These are phyloP conservation scores for Ceratobasidium sp. DNA, from an alignment of 1,284 basidiomycete species.

Conservation along the genomic window DNA sequence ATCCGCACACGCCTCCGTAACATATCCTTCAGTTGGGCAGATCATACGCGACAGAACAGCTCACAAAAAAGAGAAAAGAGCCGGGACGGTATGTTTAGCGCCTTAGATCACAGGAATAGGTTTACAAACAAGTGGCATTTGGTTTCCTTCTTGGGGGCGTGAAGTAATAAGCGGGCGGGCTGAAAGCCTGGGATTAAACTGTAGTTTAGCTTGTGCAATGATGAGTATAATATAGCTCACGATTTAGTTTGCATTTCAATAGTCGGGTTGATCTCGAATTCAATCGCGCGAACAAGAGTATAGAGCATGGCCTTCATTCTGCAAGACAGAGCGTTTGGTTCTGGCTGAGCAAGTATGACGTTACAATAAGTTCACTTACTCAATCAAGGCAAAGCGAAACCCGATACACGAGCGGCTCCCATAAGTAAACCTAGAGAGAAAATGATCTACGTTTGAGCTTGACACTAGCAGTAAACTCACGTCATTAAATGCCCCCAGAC, in stretches of 20 bases:
- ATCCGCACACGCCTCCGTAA: too few relatives aligned
- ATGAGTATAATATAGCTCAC: constrained; percentile 5
- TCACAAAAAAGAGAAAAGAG: too few relatives aligned
- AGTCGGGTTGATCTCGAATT: constrained; percentile 50
- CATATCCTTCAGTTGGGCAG: too few relatives aligned
- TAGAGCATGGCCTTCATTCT: constrained; percentile 55
- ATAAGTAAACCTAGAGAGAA: not conserved
- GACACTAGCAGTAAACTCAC: too few relatives aligned
- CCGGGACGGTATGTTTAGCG: too few relatives aligned
- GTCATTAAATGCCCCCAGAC: too few relatives aligned
- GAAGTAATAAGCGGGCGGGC: constrained; percentile 43
- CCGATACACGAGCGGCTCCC: constrained; percentile 47
- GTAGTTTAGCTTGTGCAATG: constrained; percentile 12
- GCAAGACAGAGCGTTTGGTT: too few relatives aligned
- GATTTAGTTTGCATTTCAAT: constrained; percentile 33
- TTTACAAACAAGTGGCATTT: constrained; percentile 45
- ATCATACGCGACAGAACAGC: too few relatives aligned
- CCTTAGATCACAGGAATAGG: constrained; percentile 7
- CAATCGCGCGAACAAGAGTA: constrained; percentile 52
- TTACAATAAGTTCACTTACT: constrained; percentile 22
- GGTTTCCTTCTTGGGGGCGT: constrained; percentile 44
- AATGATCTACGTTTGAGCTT: constrained; percentile 58
- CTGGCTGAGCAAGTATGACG: too few relatives aligned
- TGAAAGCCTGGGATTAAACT: not conserved
- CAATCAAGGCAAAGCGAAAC: constrained; percentile 44